Evolutionary conservation across 495 filamentous ascomycete genomes (phyloP).

Genomic region (Daldinia concentrica): DNA sequence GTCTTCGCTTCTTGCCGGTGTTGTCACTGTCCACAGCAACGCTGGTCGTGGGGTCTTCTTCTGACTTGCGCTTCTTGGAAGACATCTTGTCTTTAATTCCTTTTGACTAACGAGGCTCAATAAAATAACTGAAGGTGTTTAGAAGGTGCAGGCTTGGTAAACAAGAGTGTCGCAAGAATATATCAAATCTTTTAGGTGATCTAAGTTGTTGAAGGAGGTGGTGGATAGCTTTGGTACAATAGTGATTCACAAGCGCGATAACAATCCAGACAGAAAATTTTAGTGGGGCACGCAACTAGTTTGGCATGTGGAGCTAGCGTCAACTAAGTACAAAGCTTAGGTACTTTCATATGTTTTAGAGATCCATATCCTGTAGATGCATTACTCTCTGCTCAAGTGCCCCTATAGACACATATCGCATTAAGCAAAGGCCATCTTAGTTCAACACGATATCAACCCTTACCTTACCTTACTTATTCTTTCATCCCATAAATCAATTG

Average conservation of each 20-base stretch:
- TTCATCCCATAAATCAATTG: too few relatives aligned
- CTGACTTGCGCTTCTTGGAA: slow-evolving; percentile 35
- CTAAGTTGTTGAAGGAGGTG: not conserved
- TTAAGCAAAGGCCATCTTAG: too few relatives aligned
- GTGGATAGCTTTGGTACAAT: not conserved
- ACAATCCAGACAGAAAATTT: slow-evolving; percentile 28
- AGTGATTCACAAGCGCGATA: slow-evolving; percentile 8
- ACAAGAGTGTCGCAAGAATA: not conserved
- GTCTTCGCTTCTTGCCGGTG: slow-evolving; percentile 28
- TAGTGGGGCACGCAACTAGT: slow-evolving; percentile 12
- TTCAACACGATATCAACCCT: too few relatives aligned
- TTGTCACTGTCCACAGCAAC: not conserved
- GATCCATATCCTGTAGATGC: not conserved
- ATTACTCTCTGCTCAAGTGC: not conserved
- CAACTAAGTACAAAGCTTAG: not conserved
- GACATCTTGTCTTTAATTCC: slow-evolving; percentile 9
- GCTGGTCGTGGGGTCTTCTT: slow-evolving; percentile 25
- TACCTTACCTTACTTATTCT: too few relatives aligned
- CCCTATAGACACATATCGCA: too few relatives aligned
- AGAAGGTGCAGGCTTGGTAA: not conserved
- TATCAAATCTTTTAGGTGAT: not conserved
- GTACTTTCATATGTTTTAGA: not conserved
- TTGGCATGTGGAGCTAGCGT: slow-evolving; percentile 1
- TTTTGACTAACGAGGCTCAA: not conserved
- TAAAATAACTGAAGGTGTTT: not conserved